Conservation (phyloP, 139 green algal genomes). For the Micractinium sp. region DNA sequence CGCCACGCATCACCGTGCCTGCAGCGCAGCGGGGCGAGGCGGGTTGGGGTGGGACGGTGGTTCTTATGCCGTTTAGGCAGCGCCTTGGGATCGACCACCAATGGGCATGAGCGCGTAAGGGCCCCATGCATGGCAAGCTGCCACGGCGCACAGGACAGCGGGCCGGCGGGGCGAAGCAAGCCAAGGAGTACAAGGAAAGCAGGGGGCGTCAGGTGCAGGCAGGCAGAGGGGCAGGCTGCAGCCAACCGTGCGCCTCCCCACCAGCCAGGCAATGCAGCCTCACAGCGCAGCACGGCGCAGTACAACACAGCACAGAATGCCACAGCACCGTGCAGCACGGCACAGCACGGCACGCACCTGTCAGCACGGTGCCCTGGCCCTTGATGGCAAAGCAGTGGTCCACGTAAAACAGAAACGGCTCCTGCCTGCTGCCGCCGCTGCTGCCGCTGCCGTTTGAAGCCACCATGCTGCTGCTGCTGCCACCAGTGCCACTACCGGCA, state of each 20-base stretch:
- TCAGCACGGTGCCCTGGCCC: slow-evolving; percentile 94
- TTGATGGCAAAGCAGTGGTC: slow-evolving; percentile 97
- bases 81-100: no score
- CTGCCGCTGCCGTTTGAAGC: background rate
- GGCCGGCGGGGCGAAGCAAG: background rate
- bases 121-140: no score
- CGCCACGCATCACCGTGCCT: slow-evolving; percentile 79
- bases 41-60: no score
- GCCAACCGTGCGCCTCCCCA: background rate
- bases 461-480: background rate
- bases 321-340: background rate
- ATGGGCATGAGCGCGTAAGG: no score
- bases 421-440: background rate
- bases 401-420: slow-evolving; percentile 85
- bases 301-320: background rate
- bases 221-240: background rate
- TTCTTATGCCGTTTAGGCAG: no score
- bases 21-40: no score
- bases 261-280: background rate
- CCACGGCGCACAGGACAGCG: background rate
- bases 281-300: no score
- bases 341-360: slow-evolving; percentile 39
- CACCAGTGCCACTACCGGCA: no score
- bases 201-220: no score
- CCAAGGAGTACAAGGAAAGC: background rate